Conservation (phyloP, 192 early-diverging fungal species). For the Pecoramyces ruminantium region DNA sequence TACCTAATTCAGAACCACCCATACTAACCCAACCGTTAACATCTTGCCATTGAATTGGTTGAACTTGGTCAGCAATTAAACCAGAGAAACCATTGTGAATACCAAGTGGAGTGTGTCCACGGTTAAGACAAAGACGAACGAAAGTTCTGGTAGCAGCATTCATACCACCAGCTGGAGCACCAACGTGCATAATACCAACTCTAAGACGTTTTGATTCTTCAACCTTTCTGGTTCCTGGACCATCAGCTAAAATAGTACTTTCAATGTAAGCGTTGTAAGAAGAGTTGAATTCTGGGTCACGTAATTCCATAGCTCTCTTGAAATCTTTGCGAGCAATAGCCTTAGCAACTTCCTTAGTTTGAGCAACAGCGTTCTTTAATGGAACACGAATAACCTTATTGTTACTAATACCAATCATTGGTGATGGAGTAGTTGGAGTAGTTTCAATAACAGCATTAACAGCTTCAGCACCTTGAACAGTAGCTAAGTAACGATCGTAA, state of each 20-base stretch:
- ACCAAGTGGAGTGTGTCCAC: conserved; percentile 71
- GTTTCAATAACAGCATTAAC: conserved; percentile 78
- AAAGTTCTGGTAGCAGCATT: conserved; percentile 83
- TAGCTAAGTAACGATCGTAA: conserved; percentile 84
- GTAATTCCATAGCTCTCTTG: conserved; percentile 69
- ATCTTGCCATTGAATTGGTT: conserved; percentile 62
- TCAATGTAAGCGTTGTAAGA: conserved; percentile 29
- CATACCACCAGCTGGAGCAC: conserved; percentile 95
- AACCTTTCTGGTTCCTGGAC: conserved; percentile 14
- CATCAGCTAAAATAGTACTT: conserved; percentile 9
- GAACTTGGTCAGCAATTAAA: conserved; percentile 61
- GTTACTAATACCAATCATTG: conserved; percentile 81
- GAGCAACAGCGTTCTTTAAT: conserved; percentile 74
- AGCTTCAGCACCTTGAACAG: conserved; percentile 84
- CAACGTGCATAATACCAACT: conserved; percentile 81
- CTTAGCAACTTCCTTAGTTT: conserved; percentile 72
- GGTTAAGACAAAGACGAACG: conserved; percentile 66
- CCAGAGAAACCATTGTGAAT: conserved; percentile 88
- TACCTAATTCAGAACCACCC: conserved; percentile 86
- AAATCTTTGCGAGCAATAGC: conserved; percentile 74
- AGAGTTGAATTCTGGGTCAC: conserved; percentile 62
- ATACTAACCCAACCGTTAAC: conserved; percentile 81
- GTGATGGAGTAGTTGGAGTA: conserved; percentile 68
- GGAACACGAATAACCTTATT: conserved; percentile 75
- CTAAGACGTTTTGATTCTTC: conserved; percentile 40